Evolutionary conservation across 179 eudicot species (phyloP), one percentile per base, ranked within the genome.

Genomic region (Vitellaria paradoxa): DNA sequence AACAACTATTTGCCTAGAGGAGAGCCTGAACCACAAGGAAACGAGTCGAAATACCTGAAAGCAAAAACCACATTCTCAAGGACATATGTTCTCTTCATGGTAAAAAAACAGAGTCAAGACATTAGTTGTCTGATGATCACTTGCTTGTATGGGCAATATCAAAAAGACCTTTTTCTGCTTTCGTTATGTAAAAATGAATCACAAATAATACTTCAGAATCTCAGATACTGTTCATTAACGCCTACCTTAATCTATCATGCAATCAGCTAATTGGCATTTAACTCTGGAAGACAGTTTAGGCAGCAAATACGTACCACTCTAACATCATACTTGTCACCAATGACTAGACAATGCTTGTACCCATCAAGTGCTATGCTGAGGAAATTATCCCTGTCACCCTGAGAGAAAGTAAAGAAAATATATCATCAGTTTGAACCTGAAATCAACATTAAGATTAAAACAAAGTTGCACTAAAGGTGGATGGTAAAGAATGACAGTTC

Each of bases 311-410:
- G 73, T 88, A 96, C 99, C 98, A 88, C 99, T 89, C 93, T 86
- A 57, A 96, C 92, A 87, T 96, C 99, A 79, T 96, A 96, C 81
- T 94, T 94, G 75, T 94, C 96, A 71, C 99, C 99, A 70, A 91
- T 82, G 78, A 96, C 91, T 79, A 96, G 86, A 84, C 99, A 96
- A 64, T 81, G 88, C 67, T 89, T 88, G 82, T 94, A 96, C 61
- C 97, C 99, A 76, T 88, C 97, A 78, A 94, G 87, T 64, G 98
- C 97, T 62, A 92, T 82, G 77, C 84, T 84, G 68, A 96, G 88
- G 84, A 94, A 92, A 80, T 89, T 89, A 82, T 96, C 99, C 81
- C 93, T 84, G 86, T 96, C 99, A 85, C 89, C 93, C 99, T 96
- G 91, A 75, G 72, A 86, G 11, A 56, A 79, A 69, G 61, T 11